phyloP scores from a whole-genome alignment of 768 basidiomycete genomes.

The Mycena olivaceomarginata region DNA sequence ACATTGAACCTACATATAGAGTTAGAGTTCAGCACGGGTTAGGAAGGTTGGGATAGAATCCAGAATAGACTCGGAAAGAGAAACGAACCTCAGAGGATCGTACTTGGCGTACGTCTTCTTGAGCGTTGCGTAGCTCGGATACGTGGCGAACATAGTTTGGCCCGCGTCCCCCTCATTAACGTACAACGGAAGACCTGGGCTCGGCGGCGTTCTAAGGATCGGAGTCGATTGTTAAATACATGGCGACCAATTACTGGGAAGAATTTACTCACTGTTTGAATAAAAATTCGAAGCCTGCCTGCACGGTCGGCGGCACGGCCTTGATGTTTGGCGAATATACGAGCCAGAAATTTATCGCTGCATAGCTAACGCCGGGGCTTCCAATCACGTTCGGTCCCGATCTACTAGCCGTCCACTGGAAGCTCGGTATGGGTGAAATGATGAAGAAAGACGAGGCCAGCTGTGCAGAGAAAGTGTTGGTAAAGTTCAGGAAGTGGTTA shows the following conservation, averaged over 20 bases:
- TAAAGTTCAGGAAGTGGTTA: constrained; percentile 53
- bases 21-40: too few relatives aligned
- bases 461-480: constrained; percentile 44
- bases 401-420: constrained; percentile 53
- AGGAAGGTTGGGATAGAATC: too few relatives aligned
- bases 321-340: constrained; percentile 5
- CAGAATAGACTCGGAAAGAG: too few relatives aligned
- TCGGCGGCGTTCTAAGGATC: not conserved
- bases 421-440: constrained; percentile 58
- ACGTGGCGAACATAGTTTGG: constrained; percentile 62
- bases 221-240: too few relatives aligned
- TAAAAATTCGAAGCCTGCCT: constrained; percentile 10
- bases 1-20: too few relatives aligned
- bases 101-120: constrained; percentile 63
- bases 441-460: constrained; percentile 52
- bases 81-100: constrained; percentile 53
- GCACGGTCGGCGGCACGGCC: not conserved
- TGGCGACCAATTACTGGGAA: too few relatives aligned
- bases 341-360: constrained; percentile 18
- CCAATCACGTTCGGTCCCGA: constrained; percentile 9
- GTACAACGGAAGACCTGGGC: constrained; percentile 38
- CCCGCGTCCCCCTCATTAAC: constrained; percentile 62
- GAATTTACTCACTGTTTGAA: constrained; percentile 49
- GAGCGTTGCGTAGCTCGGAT: constrained; percentile 59
- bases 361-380: constrained; percentile 20